Evolutionary conservation across 1,139 yeast species (phyloP), one percentile per base, ranked within the genome.

Genomic region (Kodamaea fungicola): DNA sequence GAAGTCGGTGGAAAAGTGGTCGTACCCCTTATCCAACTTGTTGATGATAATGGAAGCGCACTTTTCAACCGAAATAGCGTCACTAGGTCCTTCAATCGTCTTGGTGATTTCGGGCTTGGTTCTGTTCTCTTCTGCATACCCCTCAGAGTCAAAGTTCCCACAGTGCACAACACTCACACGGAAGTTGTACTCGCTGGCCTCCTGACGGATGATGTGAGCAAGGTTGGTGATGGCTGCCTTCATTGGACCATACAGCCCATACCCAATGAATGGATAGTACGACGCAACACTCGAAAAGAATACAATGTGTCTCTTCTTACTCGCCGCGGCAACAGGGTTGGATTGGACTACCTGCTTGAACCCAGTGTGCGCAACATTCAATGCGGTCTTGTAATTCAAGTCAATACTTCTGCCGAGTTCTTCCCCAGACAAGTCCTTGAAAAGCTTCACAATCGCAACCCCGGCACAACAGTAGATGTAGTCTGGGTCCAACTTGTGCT

Each of bases 101-200:
- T 72, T 76, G 2, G 97, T 90, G 41, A 94, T 86, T 22, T 72
- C 76, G 0, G 98, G 98, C 55, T 94, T 94, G 6, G 95, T 83
- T 43, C 64, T 63, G 54, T 90, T 85, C 59, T 94, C 99, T 42
- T 80, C 79, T 6, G 65, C 77, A 52, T 61, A 94, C 0, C 98
- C 99, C 59, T 90, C 97, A 46, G 95, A 83, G 35, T 70, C 75
- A 61, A 92, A 89, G 55, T 88, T 89, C 0, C 98, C 98, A 0
- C 97, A 96, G 51, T 81, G 82, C 0, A 88, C 79, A 49, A 73
- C 64, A 2, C 78, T 66, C 0, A 84, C 76, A 34, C 81, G 63
- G 47, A 81, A 79, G 43, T 82, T 76, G 51, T 78, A 83, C 2
- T 83, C 82, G 1, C 71, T 57, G 41, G 87, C 71, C 56, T 94